Conservation (phyloP, 805 yeast genomes). For the Nakazawaea wickerhamii region DNA sequence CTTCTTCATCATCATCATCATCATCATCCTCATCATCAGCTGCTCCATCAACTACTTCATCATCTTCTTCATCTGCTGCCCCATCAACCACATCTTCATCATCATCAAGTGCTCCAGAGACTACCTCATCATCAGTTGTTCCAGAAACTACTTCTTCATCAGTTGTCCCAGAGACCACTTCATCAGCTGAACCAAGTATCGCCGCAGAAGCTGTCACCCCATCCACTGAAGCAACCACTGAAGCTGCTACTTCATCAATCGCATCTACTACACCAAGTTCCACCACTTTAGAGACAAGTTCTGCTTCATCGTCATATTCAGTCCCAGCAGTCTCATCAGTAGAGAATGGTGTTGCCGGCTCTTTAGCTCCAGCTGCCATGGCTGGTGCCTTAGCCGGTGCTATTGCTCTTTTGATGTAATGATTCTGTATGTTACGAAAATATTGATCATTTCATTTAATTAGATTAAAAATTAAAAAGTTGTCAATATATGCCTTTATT, state of each 20-base stretch:
- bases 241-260: constrained; percentile 20
- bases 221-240: constrained; percentile 20
- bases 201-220: constrained; percentile 25
- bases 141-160: constrained; percentile 15
- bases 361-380: constrained; percentile 20
- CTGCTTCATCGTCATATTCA: constrained; percentile 21
- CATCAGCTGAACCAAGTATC: too few relatives aligned
- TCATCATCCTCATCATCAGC: constrained; percentile 19
- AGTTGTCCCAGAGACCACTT: constrained; percentile 25
- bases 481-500: background rate
- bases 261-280: constrained; percentile 23
- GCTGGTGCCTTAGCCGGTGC: constrained; percentile 21
- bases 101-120: constrained; percentile 7
- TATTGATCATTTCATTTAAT: background rate
- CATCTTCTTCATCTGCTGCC: constrained; percentile 6
- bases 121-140: constrained; percentile 13
- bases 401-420: constrained; percentile 18
- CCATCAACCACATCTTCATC: constrained; percentile 1
- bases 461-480: too few relatives aligned
- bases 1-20: constrained; percentile 27
- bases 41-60: constrained; percentile 12
- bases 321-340: constrained; percentile 15
- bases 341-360: constrained; percentile 16
- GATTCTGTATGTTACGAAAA: background rate
- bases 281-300: constrained; percentile 21